Conservation (phyloP, 352 stramenopile species). For the Phytophthora syringae region DNA sequence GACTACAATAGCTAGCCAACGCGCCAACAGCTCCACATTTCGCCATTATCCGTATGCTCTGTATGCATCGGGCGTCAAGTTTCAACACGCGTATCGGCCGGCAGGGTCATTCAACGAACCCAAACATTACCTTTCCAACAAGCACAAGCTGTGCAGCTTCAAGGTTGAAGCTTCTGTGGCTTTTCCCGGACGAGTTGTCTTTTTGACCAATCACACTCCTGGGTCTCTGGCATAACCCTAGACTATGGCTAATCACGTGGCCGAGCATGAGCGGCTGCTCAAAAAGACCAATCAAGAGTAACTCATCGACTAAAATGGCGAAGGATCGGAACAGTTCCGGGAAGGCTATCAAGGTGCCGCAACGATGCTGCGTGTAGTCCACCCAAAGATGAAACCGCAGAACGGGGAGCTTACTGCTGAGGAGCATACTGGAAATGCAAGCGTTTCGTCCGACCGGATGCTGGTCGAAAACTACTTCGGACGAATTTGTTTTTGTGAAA, state of each 20-base stretch:
- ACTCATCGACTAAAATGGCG: slow-evolving; percentile 1
- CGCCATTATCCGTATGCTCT: no score
- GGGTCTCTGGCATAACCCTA: slow-evolving; percentile 16
- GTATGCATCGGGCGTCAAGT: no score
- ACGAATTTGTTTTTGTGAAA: slow-evolving; percentile 20
- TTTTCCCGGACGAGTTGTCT: background rate
- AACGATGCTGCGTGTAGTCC: background rate
- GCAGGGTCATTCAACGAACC: slow-evolving; percentile 1
- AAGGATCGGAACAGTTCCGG: background rate
- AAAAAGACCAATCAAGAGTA: slow-evolving; percentile 7
- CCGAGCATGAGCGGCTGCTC: slow-evolving; percentile 3
- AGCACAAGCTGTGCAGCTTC: slow-evolving; percentile 9
- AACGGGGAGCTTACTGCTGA: slow-evolving; percentile 1
- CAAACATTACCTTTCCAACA: slow-evolving; percentile 10
- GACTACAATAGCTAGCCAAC: no score
- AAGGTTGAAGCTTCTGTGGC: no score
- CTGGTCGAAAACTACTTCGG: slow-evolving; percentile 31
- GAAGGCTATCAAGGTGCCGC: slow-evolving; percentile 13
- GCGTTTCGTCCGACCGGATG: slow-evolving; percentile 24
- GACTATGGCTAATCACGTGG: slow-evolving; percentile 7
- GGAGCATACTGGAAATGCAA: slow-evolving; percentile 15
- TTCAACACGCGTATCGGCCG: no score
- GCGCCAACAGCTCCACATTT: no score
- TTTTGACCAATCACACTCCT: slow-evolving; percentile 16
- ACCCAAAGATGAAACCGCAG: slow-evolving; percentile 1